Percentiles rank a stretch among this genome's conserved stretches.
phyloP scores from a whole-genome alignment of 148 eudicot species.

The Camellia lanceoleosa region DNA sequence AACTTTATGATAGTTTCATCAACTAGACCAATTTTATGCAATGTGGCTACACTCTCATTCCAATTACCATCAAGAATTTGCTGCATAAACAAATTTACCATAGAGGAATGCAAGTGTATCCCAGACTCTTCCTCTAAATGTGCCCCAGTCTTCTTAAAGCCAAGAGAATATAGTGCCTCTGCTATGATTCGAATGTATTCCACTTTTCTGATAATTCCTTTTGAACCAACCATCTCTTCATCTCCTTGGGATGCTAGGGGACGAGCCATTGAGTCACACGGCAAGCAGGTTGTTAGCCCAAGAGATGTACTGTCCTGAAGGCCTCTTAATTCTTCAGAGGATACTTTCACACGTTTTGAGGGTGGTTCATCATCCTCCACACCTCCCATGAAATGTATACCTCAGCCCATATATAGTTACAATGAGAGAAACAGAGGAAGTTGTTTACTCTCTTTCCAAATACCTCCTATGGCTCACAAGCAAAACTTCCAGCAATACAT shows the following conservation, averaged over 20 bases:
- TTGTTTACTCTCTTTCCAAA: neutral
- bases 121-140: slow-evolving; percentile 81
- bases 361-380: slow-evolving; percentile 50
- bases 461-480: neutral
- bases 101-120: slow-evolving; percentile 53
- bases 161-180: slow-evolving; percentile 74
- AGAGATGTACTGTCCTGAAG: slow-evolving; percentile 20
- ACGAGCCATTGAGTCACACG: slow-evolving; percentile 60
- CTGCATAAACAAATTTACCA: slow-evolving; percentile 54
- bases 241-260: slow-evolving; percentile 56
- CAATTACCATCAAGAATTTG: slow-evolving; percentile 70
- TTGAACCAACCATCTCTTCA: slow-evolving; percentile 64
- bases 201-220: slow-evolving; percentile 56
- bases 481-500: slow-evolving; percentile 2
- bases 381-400: slow-evolving; percentile 53
- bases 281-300: slow-evolving; percentile 28
- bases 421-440: slow-evolving; percentile 1
- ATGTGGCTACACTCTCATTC: slow-evolving; percentile 63
- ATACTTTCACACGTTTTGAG: slow-evolving; percentile 44
- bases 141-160: slow-evolving; percentile 60
- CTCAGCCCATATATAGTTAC: slow-evolving; percentile 42
- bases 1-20: slow-evolving; percentile 47
- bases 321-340: slow-evolving; percentile 24
- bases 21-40: slow-evolving; percentile 49
- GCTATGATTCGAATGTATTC: slow-evolving; percentile 70